Base-by-base conservation (phyloP, 768 basidiomycete genomes). In the Sarcomyxa edulis region DNA sequence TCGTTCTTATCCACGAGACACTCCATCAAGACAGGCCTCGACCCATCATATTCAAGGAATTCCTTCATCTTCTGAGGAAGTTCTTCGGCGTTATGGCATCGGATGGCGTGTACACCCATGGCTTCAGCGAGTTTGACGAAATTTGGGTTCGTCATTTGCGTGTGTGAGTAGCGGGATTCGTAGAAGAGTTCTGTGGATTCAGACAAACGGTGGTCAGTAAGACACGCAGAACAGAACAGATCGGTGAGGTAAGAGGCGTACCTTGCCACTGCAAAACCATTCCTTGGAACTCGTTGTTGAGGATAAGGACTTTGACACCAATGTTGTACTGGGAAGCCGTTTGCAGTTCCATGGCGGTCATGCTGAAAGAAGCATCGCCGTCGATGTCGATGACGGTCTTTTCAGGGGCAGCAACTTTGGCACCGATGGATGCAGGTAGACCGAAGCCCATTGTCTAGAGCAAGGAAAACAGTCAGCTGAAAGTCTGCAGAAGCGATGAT, bases 201-300 rank as follows among this genome's bases (percentile, higher is more conserved):
- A 39, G 34, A 7, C 12, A 40, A 21, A 6, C 12, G 16, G 27
- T 12, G 19, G 7, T 16, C 14, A 32, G 24, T 11, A 37, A n/a
- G n/a, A n/a, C n/a, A n/a, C n/a, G n/a, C n/a, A n/a, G n/a, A n/a
- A n/a, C n/a, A n/a, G n/a, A n/a, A 15, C 14, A 23, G 11, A 27
- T 32, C 32, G 18, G 14, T 38, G 18, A 25, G 39, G 18, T 27
- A 27, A 9, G 42, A 12, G 21, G 9, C 14, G 35, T 42, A 91
- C 90, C 90, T 74, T 98, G 96, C 96, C 95, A 98, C 69, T 99
- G 96, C 22, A 90, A 67, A 9, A 98, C 96, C 96, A 99, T 99
- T 39, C 96, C 96, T 61, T 96, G 94, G 75, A 93, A 96, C 55
- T 94, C 91, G 62, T 96, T 97, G 71, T 96, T 95, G 52, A 97